Percentiles rank a stretch among this genome's conserved stretches.
Evolutionary conservation across 2,329 filamentous ascomycete genomes (phyloP).

Genomic region (Zalaria sp.): DNA sequence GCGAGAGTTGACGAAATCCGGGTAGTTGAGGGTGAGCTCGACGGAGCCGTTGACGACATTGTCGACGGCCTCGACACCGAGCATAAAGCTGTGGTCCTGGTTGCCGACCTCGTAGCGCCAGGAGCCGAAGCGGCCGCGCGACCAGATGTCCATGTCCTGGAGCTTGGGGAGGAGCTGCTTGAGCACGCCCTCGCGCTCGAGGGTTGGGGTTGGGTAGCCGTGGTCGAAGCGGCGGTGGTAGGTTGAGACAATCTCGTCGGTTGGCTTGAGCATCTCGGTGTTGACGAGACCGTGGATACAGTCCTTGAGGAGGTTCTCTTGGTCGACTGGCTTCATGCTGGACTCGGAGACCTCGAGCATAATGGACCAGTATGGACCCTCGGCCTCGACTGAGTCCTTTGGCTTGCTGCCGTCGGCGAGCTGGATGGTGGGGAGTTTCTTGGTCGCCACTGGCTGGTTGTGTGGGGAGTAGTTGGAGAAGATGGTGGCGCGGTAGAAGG

Average conservation of each 20-base stretch:
- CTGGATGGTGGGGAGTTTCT: conserved; percentile 76
- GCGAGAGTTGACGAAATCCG: conserved; percentile 80
- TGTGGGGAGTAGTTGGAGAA: conserved; percentile 99
- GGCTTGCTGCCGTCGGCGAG: conserved; percentile 77
- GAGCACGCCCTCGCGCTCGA: conserved; percentile 91
- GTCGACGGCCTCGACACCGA: conserved; percentile 86
- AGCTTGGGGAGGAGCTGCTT: conserved; percentile 88
- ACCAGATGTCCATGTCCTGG: conserved; percentile 81
- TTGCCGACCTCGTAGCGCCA: conserved; percentile 97
- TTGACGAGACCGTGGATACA: conserved; percentile 95
- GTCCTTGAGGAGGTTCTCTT: conserved; percentile 71
- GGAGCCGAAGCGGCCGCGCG: conserved; percentile 90
- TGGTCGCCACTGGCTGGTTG: conserved; percentile 78
- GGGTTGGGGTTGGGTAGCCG: conserved; percentile 87
- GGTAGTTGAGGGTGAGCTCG: conserved; percentile 90
- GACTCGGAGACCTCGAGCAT: conserved; percentile 99
- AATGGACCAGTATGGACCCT: conserved; percentile 98
- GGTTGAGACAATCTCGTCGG: conserved; percentile 91
- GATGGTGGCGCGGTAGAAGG: conserved; percentile 98
- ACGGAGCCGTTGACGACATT: conserved; percentile 78
- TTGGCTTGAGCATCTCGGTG: conserved; percentile 85
- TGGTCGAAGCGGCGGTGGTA: conserved; percentile 98
- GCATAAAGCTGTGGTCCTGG: conserved; percentile 97
- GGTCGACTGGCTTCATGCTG: conserved; percentile 82
- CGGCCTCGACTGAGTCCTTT: conserved; percentile 54